These are phyloP conservation scores for Lachnellula hyalina DNA, from an alignment of 2,329 filamentous ascomycete genomes.

Conservation along the genomic window DNA sequence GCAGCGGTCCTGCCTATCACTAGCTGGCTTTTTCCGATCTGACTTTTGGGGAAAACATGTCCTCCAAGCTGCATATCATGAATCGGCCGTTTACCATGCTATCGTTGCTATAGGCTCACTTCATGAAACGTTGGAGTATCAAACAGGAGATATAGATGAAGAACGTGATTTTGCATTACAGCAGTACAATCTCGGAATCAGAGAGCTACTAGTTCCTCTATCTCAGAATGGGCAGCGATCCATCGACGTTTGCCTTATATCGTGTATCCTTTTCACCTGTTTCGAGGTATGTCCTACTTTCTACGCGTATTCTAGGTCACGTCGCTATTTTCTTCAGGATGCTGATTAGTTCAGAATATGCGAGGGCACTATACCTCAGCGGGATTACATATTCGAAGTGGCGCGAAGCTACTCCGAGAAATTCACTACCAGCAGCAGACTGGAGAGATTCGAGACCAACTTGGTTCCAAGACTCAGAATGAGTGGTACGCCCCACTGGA, in stretches of 20 bases:
- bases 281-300: conserved; percentile 15
- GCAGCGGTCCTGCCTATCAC: conserved; percentile 50
- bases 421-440: conserved; percentile 4
- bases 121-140: conserved; percentile 13
- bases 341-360: conserved; percentile 14
- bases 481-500: conserved; percentile 5
- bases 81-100: conserved; percentile 19
- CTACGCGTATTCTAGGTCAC: not conserved
- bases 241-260: conserved; percentile 16
- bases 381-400: conserved; percentile 11
- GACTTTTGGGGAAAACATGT: conserved; percentile 59
- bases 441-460: conserved; percentile 1
- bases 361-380: conserved; percentile 10
- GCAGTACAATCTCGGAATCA: conserved; percentile 19
- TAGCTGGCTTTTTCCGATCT: conserved; percentile 60
- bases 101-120: conserved; percentile 21
- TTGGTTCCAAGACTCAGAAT: conserved; percentile 1
- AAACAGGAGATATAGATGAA: not conserved
- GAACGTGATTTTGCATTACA: conserved; percentile 14
- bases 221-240: conserved; percentile 3
- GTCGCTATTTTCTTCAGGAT: not conserved
- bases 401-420: conserved; percentile 13
- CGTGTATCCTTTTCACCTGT: conserved; percentile 18
- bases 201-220: conserved; percentile 7
- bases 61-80: conserved; percentile 53